phyloP scores from a whole-genome alignment of 2,329 filamentous ascomycete genomes.

The Chaetomium strumarium region DNA sequence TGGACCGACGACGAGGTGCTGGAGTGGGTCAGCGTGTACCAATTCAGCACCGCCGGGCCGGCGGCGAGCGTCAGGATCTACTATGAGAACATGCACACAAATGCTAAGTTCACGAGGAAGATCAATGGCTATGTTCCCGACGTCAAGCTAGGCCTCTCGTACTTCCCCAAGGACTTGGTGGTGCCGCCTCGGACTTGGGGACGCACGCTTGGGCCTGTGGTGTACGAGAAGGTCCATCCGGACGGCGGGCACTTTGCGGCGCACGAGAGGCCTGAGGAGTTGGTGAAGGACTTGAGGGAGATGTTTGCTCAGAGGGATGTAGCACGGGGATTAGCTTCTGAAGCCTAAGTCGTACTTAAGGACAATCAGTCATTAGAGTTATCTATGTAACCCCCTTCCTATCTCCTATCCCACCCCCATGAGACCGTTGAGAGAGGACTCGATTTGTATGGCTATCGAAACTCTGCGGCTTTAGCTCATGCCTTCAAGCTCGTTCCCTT shows the following conservation, averaged over 20 bases:
- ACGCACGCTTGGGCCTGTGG: background rate
- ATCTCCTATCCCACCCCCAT: no score
- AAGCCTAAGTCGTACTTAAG: no score
- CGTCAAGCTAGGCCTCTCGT: background rate
- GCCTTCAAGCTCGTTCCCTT: no score
- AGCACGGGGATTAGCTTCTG: no score
- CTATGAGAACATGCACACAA: background rate
- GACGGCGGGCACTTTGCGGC: conserved; percentile 1
- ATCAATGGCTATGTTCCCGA: background rate
- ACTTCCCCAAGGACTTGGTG: background rate
- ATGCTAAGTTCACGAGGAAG: no score
- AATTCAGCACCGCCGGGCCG: background rate
- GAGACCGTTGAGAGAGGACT: no score
- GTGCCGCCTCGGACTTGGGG: background rate
- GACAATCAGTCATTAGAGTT: no score
- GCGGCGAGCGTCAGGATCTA: background rate
- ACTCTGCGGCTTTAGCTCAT: no score
- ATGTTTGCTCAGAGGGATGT: background rate
- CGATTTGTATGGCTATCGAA: no score
- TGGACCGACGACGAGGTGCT: conserved; percentile 2
- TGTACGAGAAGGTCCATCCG: background rate
- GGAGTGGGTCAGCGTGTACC: background rate
- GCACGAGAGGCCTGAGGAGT: background rate
- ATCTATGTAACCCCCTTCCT: no score
- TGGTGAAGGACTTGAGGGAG: conserved; percentile 1